phyloP scores from a whole-genome alignment of 768 basidiomycete genomes.

The Clitopilus passeckerianus region DNA sequence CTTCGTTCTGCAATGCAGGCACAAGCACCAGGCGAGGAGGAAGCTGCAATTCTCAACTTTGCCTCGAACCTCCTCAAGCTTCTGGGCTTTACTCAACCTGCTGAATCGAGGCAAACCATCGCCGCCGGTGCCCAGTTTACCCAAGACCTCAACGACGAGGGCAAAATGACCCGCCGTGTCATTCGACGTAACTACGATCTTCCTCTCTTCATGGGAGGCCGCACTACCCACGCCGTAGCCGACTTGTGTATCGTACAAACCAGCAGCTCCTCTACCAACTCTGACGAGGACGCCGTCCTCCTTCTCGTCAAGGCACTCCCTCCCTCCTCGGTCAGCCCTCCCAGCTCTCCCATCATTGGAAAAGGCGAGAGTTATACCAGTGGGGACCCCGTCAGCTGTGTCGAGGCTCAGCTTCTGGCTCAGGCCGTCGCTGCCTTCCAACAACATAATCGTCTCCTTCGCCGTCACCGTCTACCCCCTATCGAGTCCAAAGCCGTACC shows the following conservation, averaged over 20 bases:
- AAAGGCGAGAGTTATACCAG: not conserved
- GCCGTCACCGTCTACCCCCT: constrained; percentile 10
- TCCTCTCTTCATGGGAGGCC: constrained; percentile 16
- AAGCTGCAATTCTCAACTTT: constrained; percentile 9
- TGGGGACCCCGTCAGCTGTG: not conserved
- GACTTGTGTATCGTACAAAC: constrained; percentile 11
- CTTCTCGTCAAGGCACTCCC: constrained; percentile 9
- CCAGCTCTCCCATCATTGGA: not conserved
- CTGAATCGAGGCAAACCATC: constrained; percentile 4
- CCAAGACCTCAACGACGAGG: not conserved
- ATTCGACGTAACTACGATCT: constrained; percentile 10
- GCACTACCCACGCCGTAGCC: constrained; percentile 11
- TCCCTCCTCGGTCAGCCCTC: not conserved
- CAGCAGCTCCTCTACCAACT: not conserved
- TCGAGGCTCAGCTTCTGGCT: constrained; percentile 12
- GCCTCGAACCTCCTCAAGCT: constrained; percentile 9
- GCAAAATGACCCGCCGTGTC: constrained; percentile 6
- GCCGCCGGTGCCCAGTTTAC: not conserved
- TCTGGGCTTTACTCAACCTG: constrained; percentile 7
- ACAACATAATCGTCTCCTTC: constrained; percentile 11
- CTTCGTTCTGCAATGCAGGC: constrained; percentile 9
- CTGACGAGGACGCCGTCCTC: constrained; percentile 7
- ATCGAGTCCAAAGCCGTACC: constrained; percentile 8
- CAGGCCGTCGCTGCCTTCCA: constrained; percentile 16
- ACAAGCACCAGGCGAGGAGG: not conserved